phyloP scores from a whole-genome alignment of 2,329 filamentous ascomycete genomes.

The Xylaria sp. region DNA sequence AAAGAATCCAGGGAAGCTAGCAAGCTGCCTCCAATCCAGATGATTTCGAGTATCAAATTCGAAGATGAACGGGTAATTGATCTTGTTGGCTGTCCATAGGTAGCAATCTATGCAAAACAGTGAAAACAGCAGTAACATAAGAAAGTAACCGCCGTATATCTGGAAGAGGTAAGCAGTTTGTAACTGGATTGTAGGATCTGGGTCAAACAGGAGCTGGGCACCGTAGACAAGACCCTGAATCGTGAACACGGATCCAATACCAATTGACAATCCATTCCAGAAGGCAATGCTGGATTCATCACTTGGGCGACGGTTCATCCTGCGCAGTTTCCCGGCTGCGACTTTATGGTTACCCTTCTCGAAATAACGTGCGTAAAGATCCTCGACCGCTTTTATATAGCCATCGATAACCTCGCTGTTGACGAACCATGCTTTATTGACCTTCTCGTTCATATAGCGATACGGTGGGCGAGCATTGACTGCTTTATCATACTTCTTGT shows the following conservation, averaged over 20 bases:
- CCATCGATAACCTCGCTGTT: slow-evolving; percentile 85
- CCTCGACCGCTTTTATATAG: slow-evolving; percentile 84
- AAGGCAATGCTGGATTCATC: slow-evolving; percentile 70
- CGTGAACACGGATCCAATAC: slow-evolving; percentile 72
- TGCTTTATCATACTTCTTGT: slow-evolving; percentile 98
- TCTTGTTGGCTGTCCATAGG: slow-evolving; percentile 83
- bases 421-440: slow-evolving; percentile 91
- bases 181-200: slow-evolving; percentile 59
- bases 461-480: slow-evolving; percentile 80
- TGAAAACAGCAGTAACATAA: slow-evolving; percentile 81
- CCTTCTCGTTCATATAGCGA: slow-evolving; percentile 89
- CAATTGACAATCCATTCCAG: slow-evolving; percentile 73
- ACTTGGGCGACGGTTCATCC: slow-evolving; percentile 68
- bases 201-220: slow-evolving; percentile 61
- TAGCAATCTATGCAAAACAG: slow-evolving; percentile 89
- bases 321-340: slow-evolving; percentile 86
- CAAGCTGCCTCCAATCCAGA: slow-evolving; percentile 88
- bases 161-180: slow-evolving; percentile 80
- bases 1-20: slow-evolving; percentile 88
- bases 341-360: slow-evolving; percentile 93
- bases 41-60: slow-evolving; percentile 90
- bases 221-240: slow-evolving; percentile 74
- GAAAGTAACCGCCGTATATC: slow-evolving; percentile 92
- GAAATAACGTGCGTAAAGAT: slow-evolving; percentile 94
- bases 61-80: slow-evolving; percentile 97